A percentile compares a stretch with the other conserved stretches of the same genome.
phyloP scores from a whole-genome alignment of 2,329 filamentous ascomycete species.

The Didymella sp. region DNA sequence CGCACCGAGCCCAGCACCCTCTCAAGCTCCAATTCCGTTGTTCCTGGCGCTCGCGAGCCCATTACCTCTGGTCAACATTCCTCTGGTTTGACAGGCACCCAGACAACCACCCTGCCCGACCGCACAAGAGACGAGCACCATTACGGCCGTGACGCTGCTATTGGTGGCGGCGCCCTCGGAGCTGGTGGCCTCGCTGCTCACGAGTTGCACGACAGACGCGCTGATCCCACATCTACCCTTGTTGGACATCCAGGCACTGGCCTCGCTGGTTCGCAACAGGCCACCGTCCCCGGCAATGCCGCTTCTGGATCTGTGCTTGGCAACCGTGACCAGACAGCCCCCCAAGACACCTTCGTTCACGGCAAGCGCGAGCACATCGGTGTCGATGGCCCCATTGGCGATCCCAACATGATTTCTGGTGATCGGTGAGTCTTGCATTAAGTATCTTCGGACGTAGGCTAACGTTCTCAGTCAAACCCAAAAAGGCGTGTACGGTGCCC shows the following conservation, averaged over 20 bases:
- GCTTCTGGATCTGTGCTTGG: slow-evolving; percentile 2
- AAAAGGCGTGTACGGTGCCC: slow-evolving; percentile 30
- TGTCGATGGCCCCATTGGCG: slow-evolving; percentile 41
- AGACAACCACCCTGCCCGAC: slow-evolving; percentile 12
- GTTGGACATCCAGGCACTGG: background rate
- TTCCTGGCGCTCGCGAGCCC: background rate
- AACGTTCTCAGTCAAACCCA: slow-evolving; percentile 23
- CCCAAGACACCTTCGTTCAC: background rate
- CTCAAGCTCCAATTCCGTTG: background rate
- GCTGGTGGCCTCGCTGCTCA: slow-evolving; percentile 38
- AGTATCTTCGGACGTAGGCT: no score
- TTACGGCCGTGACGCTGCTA: slow-evolving; percentile 34
- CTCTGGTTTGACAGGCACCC: background rate
- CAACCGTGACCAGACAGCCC: slow-evolving; percentile 10
- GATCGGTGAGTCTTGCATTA: slow-evolving; percentile 33
- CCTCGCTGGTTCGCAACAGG: slow-evolving; percentile 10
- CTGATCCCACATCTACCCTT: background rate
- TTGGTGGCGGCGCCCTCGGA: slow-evolving; percentile 39
- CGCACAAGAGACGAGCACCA: slow-evolving; percentile 27
- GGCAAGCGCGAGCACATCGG: slow-evolving; percentile 40
- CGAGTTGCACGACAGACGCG: slow-evolving; percentile 32
- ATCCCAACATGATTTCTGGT: slow-evolving; percentile 34
- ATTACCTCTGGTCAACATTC: slow-evolving; percentile 1
- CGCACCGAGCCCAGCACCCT: slow-evolving; percentile 3
- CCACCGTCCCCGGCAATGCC: slow-evolving; percentile 12